Evolutionary conservation across 768 basidiomycete species (phyloP), one percentile per base, ranked within the genome.

Genomic region (Mrakia frigida): DNA sequence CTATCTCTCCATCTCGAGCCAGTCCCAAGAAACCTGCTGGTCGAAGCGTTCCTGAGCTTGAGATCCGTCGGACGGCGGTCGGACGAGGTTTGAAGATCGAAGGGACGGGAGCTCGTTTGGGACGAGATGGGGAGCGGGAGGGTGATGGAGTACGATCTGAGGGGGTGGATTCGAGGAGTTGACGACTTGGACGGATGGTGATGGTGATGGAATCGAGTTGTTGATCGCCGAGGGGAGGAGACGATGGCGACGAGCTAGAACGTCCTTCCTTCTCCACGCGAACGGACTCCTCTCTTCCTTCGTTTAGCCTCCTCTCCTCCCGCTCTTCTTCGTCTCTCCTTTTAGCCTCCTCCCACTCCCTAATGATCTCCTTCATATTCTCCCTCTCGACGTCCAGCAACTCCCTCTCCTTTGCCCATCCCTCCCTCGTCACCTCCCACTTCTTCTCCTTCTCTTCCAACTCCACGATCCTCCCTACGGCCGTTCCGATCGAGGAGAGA

Each of bases 321-420:
- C 81, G 82, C 60, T 84, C 82, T 76, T 84, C 83, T 59, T 82
- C 80, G 37, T 83, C 83, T 13, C 83, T 73, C 39, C 80, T 52
- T 75, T 83, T 84, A 18, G 81, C 81, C 74, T 84, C 83, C 83
- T 95, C 94, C 90, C 91, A 95, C 79, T 94, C 92, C 60, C 91
- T 89, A 68, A 90, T 86, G 16, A 92, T 92, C 31, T 86, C 85
- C 59, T 86, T 86, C 14, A 97, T 86, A 28, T 92, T 86, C 77
- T 90, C 90, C 6, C 93, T 86, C 83, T 97, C 94, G 52, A 87
- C 85, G 1, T 86, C 87, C 93, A 93, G 96, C 74, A 91, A 91
- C 79, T 92, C 90, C 80, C 90, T 88, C 41, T 94, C 89, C 39
- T 83, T 85, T 46, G 85, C 87, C 92, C 92, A 94, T 43, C 43